phyloP scores from a whole-genome alignment of 164 flowering plant genomes.

The Chimonanthus praecox region DNA sequence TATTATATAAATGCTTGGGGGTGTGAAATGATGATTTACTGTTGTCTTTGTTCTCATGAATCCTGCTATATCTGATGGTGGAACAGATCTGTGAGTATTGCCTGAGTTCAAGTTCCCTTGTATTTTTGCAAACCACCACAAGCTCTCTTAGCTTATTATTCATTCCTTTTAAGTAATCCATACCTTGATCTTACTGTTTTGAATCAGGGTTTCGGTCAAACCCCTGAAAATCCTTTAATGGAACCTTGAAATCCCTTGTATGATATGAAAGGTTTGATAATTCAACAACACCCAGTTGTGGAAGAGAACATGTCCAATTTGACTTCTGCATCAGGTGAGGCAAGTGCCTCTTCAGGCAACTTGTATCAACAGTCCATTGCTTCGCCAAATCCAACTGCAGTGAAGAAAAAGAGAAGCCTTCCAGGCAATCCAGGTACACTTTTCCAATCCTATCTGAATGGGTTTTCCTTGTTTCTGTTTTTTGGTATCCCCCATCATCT shows the following conservation, averaged over 20 bases:
- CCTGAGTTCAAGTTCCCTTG: background rate
- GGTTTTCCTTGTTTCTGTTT: background rate
- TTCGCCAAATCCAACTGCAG: conserved; percentile 27
- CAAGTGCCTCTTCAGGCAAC: conserved; percentile 56
- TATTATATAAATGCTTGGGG: conserved; percentile 8
- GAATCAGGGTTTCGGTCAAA: background rate
- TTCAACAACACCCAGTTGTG: conserved; percentile 26
- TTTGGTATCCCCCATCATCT: background rate
- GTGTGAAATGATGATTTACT: conserved; percentile 8
- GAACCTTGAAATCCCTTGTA: conserved; percentile 6
- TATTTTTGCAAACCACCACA: background rate
- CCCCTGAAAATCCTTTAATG: background rate
- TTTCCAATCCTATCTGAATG: background rate
- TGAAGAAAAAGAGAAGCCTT: conserved; percentile 68
- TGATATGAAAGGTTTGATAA: conserved; percentile 39
- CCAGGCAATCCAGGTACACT: conserved; percentile 86
- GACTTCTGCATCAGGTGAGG: conserved; percentile 70
- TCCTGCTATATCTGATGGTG: background rate
- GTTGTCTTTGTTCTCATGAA: conserved; percentile 21
- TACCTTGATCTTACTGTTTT: background rate
- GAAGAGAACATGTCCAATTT: conserved; percentile 81
- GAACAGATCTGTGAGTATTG: conserved; percentile 11
- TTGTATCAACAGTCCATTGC: conserved; percentile 30
- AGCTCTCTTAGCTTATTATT: background rate
- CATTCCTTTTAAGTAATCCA: background rate